These are phyloP conservation scores for Trichocomaceae sp. DNA, from an alignment of 2,329 filamentous ascomycete genomes.

Conservation along the genomic window DNA sequence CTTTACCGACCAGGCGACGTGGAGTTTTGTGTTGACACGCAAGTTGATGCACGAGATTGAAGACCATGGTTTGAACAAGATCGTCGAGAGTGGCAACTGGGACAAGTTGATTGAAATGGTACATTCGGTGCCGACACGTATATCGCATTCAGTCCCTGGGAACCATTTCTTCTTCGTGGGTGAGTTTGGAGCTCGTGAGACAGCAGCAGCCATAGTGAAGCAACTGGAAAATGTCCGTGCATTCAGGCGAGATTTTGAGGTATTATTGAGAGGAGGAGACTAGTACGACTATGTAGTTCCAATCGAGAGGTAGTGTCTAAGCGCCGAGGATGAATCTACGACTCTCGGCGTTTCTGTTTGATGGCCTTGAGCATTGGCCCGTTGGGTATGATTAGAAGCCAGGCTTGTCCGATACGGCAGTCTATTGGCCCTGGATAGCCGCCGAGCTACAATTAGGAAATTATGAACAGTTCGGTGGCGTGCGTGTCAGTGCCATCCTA, in stretches of 20 bases:
- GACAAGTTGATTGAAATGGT: slow-evolving; percentile 9
- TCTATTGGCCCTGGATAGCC: background rate
- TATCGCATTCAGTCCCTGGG: slow-evolving; percentile 10
- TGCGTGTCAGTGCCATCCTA: background rate
- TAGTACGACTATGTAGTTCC: background rate
- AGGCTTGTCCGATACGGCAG: background rate
- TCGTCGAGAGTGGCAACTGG: background rate
- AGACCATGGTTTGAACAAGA: background rate
- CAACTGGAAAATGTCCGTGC: background rate
- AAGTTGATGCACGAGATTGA: slow-evolving; percentile 12
- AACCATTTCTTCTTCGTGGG: slow-evolving; percentile 22
- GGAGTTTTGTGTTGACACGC: slow-evolving; percentile 11
- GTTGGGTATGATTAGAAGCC: background rate
- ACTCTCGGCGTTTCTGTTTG: background rate
- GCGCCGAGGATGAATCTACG: background rate
- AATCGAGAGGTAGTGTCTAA: background rate
- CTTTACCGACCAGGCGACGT: slow-evolving; percentile 13
- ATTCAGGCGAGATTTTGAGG: slow-evolving; percentile 4
- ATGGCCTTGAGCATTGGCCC: background rate
- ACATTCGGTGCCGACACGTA: slow-evolving; percentile 4
- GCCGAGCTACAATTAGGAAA: background rate
- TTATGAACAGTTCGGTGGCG: too few relatives aligned
- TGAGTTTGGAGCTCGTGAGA: slow-evolving; percentile 15
- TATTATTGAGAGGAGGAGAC: background rate
- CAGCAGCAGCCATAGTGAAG: slow-evolving; percentile 11